Percentiles rank a stretch among this genome's conserved stretches.
These are phyloP conservation scores for Triangularia verruculosa DNA, from an alignment of 2,329 filamentous ascomycete species.

Conservation along the genomic window DNA sequence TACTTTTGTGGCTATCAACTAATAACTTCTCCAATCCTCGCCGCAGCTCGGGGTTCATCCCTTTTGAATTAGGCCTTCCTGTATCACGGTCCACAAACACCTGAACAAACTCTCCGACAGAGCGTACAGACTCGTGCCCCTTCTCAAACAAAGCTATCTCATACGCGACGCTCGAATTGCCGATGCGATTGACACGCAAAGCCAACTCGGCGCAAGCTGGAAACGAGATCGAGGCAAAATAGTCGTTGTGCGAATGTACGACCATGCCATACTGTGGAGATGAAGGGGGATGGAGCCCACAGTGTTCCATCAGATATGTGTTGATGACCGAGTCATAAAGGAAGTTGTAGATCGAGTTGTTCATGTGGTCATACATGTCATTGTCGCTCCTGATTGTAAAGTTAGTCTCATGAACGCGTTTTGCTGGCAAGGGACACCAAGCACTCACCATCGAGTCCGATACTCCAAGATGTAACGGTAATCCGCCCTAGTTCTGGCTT, in stretches of 20 bases:
- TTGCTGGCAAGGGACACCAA: conserved; percentile 19
- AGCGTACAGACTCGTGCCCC: conserved; percentile 69
- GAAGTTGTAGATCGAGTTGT: conserved; percentile 84
- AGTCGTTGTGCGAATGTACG: conserved; percentile 82
- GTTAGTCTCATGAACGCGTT: background rate
- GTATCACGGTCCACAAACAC: conserved; percentile 79
- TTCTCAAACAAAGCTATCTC: conserved; percentile 84
- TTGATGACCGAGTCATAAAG: conserved; percentile 91
- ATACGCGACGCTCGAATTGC: conserved; percentile 83
- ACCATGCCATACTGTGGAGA: conserved; percentile 77
- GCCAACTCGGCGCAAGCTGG: conserved; percentile 79
- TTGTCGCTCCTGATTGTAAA: conserved; percentile 69
- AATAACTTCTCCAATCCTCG: conserved; percentile 44
- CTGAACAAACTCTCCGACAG: conserved; percentile 82
- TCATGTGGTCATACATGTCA: conserved; percentile 93
- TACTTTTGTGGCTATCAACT: conserved; percentile 12
- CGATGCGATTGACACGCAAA: conserved; percentile 77
- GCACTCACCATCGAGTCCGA: conserved; percentile 73
- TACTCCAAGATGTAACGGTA: conserved; percentile 80
- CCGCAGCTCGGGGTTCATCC: conserved; percentile 61
- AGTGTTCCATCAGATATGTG: conserved; percentile 77
- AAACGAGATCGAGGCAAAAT: conserved; percentile 77
- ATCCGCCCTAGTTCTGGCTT: conserved; percentile 63
- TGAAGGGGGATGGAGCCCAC: conserved; percentile 66
- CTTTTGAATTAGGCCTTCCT: conserved; percentile 62